Conservation (phyloP, 768 basidiomycete species). For the Termitomyces sp. region DNA sequence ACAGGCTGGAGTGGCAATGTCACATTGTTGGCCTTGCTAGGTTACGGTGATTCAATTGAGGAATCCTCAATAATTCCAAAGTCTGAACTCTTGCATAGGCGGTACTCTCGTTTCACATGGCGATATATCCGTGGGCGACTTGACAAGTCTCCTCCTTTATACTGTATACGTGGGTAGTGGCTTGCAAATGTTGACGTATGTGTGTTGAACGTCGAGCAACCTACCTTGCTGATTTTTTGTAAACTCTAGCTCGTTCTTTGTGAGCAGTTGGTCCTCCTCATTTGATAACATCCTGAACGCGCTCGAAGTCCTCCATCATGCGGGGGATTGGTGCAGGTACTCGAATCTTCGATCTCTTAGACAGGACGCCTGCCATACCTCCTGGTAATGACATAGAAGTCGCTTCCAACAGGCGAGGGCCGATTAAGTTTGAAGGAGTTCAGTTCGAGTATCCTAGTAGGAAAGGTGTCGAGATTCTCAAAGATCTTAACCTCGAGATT, state of each 20-base stretch:
- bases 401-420: conserved; percentile 50
- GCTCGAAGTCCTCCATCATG: conserved; percentile 81
- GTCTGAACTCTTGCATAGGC: conserved; percentile 36
- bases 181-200: conserved; percentile 73
- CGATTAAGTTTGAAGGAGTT: conserved; percentile 78
- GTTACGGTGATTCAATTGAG: conserved; percentile 58
- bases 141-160: conserved; percentile 87
- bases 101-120: conserved; percentile 87
- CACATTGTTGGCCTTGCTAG: conserved; percentile 80
- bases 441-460: conserved; percentile 89
- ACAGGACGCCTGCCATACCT: conserved; percentile 70
- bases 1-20: conserved; percentile 93
- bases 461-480: conserved; percentile 72
- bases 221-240: background rate
- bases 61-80: background rate
- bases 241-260: conserved; percentile 41
- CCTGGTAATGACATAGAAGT: conserved; percentile 57
- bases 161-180: conserved; percentile 86
- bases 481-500: conserved; percentile 77
- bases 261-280: conserved; percentile 34
- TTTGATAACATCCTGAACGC: conserved; percentile 13
- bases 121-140: conserved; percentile 85
- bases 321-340: conserved; percentile 91
- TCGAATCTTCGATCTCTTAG: conserved; percentile 91
- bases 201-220: conserved; percentile 7